A percentile compares a stretch with the other conserved stretches of the same genome.
Evolutionary conservation across 176 grass and related monocot species (phyloP).

Genomic region (Elaeis guineensis): DNA sequence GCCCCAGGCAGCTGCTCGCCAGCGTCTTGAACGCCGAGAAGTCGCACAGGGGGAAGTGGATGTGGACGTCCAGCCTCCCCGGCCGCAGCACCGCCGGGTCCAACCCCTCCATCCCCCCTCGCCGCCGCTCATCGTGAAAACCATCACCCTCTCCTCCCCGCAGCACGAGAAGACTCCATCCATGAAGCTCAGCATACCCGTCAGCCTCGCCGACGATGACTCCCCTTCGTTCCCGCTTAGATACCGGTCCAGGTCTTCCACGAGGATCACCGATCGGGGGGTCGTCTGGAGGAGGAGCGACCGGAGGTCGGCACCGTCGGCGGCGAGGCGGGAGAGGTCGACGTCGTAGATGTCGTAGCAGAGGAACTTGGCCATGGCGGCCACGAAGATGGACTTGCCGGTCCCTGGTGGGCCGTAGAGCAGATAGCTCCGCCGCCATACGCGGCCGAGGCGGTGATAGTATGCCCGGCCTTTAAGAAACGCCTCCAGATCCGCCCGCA

Average conservation of each 20-base stretch:
- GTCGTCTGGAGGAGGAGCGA: slow-evolving; percentile 53
- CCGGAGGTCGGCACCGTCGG: slow-evolving; percentile 50
- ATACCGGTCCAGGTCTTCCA: slow-evolving; percentile 89
- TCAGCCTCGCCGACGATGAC: slow-evolving; percentile 24
- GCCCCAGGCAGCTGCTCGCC: slow-evolving; percentile 74
- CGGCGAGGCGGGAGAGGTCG: slow-evolving; percentile 43
- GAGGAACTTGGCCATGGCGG: slow-evolving; percentile 82
- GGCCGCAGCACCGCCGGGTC: slow-evolving; percentile 81
- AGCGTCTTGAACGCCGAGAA: slow-evolving; percentile 81
- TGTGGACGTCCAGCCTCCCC: slow-evolving; percentile 74
- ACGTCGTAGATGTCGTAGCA: slow-evolving; percentile 85
- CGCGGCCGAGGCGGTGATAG: slow-evolving; percentile 81
- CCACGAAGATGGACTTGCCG: slow-evolving; percentile 86
- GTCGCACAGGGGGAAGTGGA: slow-evolving; percentile 90
- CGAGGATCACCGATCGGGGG: slow-evolving; percentile 82
- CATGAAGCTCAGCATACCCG: slow-evolving; percentile 74
- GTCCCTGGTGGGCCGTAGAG: slow-evolving; percentile 72
- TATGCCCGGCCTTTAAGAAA: slow-evolving; percentile 79
- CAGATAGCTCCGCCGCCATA: slow-evolving; percentile 96
- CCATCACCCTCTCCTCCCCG: slow-evolving; percentile 83
- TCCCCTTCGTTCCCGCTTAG: slow-evolving; percentile 35
- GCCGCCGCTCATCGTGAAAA: slow-evolving; percentile 72
- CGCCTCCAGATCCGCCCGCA: slow-evolving; percentile 58
- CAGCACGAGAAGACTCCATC: slow-evolving; percentile 79
- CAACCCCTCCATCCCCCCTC: slow-evolving; percentile 43